Percentiles rank a stretch among this genome's conserved stretches.
Evolutionary conservation across 1,284 basidiomycete genomes (phyloP).

Genomic region (Fistulina hepatica): DNA sequence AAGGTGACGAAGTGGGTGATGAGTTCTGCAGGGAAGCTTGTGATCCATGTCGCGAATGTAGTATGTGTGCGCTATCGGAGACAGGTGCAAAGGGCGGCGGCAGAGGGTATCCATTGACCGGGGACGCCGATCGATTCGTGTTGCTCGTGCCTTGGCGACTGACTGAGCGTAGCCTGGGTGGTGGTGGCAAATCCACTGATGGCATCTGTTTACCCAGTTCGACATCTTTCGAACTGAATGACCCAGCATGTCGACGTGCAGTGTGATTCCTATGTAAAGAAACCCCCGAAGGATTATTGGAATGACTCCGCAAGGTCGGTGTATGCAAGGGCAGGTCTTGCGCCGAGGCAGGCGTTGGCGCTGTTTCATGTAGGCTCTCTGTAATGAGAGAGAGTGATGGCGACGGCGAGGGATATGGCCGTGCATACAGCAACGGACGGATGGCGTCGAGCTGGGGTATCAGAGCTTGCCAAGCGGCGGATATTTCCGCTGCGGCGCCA

Average conservation of each 20-base stretch:
- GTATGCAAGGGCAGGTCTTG: conserved; percentile 7
- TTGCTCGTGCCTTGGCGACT: conserved; percentile 29
- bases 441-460: conserved; percentile 65
- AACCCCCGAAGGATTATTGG: conserved; percentile 18
- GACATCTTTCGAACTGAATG: conserved; percentile 86
- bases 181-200: conserved; percentile 33
- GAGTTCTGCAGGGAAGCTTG: conserved; percentile 40
- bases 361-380: conserved; percentile 14
- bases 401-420: conserved; percentile 22
- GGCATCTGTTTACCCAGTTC: conserved; percentile 78
- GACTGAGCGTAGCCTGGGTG: conserved; percentile 36
- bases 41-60: conserved; percentile 49
- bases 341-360: conserved; percentile 16
- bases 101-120: conserved; percentile 6
- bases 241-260: conserved; percentile 80
- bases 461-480: conserved; percentile 77
- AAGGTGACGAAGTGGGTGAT: conserved; percentile 32
- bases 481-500: conserved; percentile 84
- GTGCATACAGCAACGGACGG: conserved; percentile 47
- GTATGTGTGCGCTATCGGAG: conserved; percentile 25
- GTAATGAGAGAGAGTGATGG: conserved; percentile 12
- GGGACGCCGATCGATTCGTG: conserved; percentile 18
- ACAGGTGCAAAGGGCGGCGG: conserved; percentile 10
- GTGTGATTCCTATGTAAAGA: conserved; percentile 42
- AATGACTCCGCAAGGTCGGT: conserved; percentile 15